Conservation (phyloP, 148 eudicot genomes). For the Rhododendron henanense region DNA sequence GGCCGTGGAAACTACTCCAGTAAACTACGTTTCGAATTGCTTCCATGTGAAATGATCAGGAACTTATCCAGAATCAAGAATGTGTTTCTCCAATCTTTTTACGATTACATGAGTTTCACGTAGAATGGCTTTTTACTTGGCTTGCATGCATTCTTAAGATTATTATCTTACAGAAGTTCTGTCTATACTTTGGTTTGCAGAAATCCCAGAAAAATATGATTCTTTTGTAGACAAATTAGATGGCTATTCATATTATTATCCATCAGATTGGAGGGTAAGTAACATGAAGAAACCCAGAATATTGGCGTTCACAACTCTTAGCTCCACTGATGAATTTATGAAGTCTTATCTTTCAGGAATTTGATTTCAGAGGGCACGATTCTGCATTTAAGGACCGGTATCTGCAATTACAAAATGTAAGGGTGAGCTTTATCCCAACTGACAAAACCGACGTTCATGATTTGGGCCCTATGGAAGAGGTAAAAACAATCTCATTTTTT, state of each 20-base stretch:
- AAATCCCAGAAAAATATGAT: constrained; percentile 28
- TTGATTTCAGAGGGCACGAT: constrained; percentile 42
- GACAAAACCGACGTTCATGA: constrained; percentile 73
- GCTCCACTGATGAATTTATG: not conserved
- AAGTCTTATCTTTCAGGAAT: constrained; percentile 43
- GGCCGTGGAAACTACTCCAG: not conserved
- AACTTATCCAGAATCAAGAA: constrained; percentile 1
- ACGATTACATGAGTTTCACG: not conserved
- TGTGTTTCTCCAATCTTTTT: constrained; percentile 2
- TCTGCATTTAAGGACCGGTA: constrained; percentile 23
- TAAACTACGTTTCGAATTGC: not conserved
- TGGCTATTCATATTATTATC: constrained; percentile 86
- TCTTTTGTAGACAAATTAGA: constrained; percentile 66
- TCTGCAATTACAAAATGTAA: constrained; percentile 79
- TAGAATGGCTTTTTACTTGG: not conserved
- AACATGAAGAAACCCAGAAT: not conserved
- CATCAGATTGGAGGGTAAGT: constrained; percentile 96
- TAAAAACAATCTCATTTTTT: constrained; percentile 17
- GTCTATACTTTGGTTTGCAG: constrained; percentile 10
- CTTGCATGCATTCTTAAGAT: constrained; percentile 70
- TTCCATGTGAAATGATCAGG: not conserved
- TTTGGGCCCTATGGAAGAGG: constrained; percentile 73
- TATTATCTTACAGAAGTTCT: constrained; percentile 48
- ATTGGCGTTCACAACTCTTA: not conserved
- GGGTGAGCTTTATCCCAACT: constrained; percentile 85